Percentiles rank a stretch among this genome's conserved stretches.
phyloP scores from a whole-genome alignment of 2,329 filamentous ascomycete genomes.

The Exophiala alcalophila region DNA sequence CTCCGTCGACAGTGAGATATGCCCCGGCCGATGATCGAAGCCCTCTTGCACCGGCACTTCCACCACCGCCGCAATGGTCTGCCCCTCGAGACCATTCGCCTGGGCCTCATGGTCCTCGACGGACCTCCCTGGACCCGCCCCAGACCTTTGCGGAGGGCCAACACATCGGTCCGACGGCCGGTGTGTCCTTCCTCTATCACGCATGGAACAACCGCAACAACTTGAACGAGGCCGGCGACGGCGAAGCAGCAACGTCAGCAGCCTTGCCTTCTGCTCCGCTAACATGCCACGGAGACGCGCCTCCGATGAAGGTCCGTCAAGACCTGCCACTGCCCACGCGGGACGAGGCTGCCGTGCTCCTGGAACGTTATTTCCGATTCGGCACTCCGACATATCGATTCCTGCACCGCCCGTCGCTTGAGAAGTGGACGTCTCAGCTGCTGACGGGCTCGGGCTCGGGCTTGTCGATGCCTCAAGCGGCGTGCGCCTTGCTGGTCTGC shows the following conservation, averaged over 20 bases:
- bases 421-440: slow-evolving; percentile 42
- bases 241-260: slow-evolving; percentile 40
- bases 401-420: slow-evolving; percentile 50
- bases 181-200: slow-evolving; percentile 57
- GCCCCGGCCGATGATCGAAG: too few relatives aligned
- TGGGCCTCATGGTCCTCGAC: slow-evolving; percentile 10
- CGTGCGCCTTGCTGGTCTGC: slow-evolving; percentile 39
- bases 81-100: too few relatives aligned
- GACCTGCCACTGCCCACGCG: slow-evolving; percentile 36
- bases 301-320: slow-evolving; percentile 36
- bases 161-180: slow-evolving; percentile 49
- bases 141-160: slow-evolving; percentile 42
- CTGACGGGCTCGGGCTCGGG: slow-evolving; percentile 31
- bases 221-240: slow-evolving; percentile 30
- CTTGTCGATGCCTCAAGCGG: slow-evolving; percentile 31
- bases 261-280: slow-evolving; percentile 37
- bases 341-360: slow-evolving; percentile 37
- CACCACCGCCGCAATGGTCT: too few relatives aligned
- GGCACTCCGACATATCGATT: slow-evolving; percentile 55
- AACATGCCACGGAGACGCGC: slow-evolving; percentile 41
- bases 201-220: slow-evolving; percentile 57
- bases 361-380: slow-evolving; percentile 55
- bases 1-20: too few relatives aligned
- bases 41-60: too few relatives aligned
- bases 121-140: slow-evolving; percentile 23